Percentiles rank a stretch among this genome's conserved stretches.
These are phyloP conservation scores for Zoysia matrella DNA, from an alignment of 202 grass and related monocot genomes.

Conservation along the genomic window DNA sequence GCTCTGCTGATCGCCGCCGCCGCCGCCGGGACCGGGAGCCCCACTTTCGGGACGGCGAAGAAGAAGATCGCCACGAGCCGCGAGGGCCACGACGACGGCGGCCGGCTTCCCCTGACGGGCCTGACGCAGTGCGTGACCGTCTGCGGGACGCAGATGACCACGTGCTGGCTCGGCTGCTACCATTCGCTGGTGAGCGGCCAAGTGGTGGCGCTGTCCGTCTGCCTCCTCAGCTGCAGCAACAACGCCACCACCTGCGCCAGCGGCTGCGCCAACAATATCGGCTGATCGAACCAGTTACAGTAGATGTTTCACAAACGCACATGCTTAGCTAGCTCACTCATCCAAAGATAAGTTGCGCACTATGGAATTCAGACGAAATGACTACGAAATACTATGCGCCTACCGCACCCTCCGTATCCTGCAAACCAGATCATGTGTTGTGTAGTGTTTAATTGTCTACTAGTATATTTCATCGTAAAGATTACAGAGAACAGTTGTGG, in stretches of 20 bases:
- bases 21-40: not conserved
- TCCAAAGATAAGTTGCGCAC: too few species aligned
- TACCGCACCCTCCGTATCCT: too few species aligned
- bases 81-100: not conserved
- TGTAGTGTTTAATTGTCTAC: too few species aligned
- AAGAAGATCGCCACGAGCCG: not conserved
- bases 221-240: constrained; percentile 49
- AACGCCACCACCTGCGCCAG: constrained; percentile 27
- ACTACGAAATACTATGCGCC: too few species aligned
- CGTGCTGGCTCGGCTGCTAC: constrained; percentile 46
- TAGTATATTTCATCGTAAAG: too few species aligned
- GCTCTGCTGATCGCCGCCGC: not conserved
- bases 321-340: too few species aligned
- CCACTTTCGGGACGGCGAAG: not conserved
- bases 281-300: not conserved
- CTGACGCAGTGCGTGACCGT: constrained; percentile 25
- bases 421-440: too few species aligned
- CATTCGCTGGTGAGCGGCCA: not conserved
- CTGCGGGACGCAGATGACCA: constrained; percentile 1
- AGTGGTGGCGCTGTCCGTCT: constrained; percentile 26
- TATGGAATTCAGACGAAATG: too few species aligned
- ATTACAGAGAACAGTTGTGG: too few species aligned
- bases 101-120: not conserved
- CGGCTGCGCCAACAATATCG: constrained; percentile 16
- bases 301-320: too few species aligned